Evolutionary conservation across 352 stramenopile species (phyloP).

Genomic region (Globisporangium cylindrosporum): DNA sequence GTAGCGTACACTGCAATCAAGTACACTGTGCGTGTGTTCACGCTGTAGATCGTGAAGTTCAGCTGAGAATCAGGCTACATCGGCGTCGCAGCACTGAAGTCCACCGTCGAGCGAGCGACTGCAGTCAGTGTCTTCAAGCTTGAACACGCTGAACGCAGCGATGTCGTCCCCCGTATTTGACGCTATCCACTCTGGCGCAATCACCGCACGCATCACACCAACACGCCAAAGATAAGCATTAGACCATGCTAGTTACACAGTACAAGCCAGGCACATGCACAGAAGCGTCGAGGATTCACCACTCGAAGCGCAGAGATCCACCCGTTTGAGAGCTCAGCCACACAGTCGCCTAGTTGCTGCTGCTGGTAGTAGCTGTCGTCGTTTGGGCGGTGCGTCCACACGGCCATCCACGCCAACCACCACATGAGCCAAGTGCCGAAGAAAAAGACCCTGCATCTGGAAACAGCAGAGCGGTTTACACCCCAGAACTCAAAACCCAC

Average conservation of each 20-base stretch:
- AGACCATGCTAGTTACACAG: too few species aligned
- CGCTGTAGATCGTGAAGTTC: slow-evolving; percentile 8
- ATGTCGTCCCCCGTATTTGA: slow-evolving; percentile 10
- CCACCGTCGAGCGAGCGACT: slow-evolving; percentile 8
- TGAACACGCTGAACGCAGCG: slow-evolving; percentile 6
- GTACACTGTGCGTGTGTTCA: slow-evolving; percentile 9
- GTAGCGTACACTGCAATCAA: slow-evolving; percentile 5
- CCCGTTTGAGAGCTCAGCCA: slow-evolving; percentile 13
- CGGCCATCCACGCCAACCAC: neutral
- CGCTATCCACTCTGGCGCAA: slow-evolving; percentile 6
- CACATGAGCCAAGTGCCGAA: neutral
- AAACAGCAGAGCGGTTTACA: neutral
- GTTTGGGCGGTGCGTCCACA: slow-evolving; percentile 1
- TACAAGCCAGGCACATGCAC: too few species aligned
- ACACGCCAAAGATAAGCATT: too few species aligned
- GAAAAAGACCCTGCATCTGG: neutral
- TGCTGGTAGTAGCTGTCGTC: neutral
- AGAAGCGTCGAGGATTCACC: neutral
- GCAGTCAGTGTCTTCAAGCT: neutral
- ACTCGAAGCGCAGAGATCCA: slow-evolving; percentile 11
- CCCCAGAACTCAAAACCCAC: neutral
- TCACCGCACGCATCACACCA: slow-evolving; percentile 2
- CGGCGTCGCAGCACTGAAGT: neutral
- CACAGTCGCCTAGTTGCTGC: neutral
- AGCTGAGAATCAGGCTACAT: neutral